These are phyloP conservation scores for Urochloa ruziziensis DNA, from an alignment of 176 grass and related monocot genomes.

Conservation along the genomic window DNA sequence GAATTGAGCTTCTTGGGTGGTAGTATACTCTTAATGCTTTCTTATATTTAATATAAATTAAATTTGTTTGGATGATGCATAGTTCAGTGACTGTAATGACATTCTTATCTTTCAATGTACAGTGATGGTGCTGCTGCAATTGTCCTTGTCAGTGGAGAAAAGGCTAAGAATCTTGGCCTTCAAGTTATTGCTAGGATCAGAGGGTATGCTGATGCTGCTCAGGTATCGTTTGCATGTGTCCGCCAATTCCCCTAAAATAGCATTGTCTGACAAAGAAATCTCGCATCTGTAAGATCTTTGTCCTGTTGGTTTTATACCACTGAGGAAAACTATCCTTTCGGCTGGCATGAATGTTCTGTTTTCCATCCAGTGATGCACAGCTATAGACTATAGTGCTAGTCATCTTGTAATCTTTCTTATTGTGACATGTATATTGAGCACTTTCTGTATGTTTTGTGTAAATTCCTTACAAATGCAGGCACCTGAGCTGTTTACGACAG, in stretches of 20 bases:
- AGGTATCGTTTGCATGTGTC: constrained; percentile 46
- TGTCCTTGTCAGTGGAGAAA: constrained; percentile 83
- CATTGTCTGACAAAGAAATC: neutral
- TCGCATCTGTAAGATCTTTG: neutral
- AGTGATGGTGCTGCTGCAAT: constrained; percentile 95
- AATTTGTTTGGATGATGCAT: constrained; percentile 4
- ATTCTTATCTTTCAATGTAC: constrained; percentile 21
- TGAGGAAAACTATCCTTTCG: neutral
- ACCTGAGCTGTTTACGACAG: constrained; percentile 84
- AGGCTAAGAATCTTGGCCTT: constrained; percentile 76
- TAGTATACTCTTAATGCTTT: neutral
- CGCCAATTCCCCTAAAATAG: neutral
- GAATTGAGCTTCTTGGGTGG: too few relatives aligned
- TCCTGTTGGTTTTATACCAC: neutral
- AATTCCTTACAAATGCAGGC: constrained; percentile 52
- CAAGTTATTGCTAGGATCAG: constrained; percentile 84
- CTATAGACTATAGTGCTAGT: neutral
- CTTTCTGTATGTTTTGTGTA: neutral
- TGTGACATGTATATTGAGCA: neutral
- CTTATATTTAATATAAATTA: neutral
- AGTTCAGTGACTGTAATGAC: neutral
- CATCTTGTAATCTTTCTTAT: neutral
- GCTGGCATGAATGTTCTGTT: neutral
- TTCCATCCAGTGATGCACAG: neutral
- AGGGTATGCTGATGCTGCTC: constrained; percentile 86